Evolutionary conservation across 768 basidiomycete genomes (phyloP).

Genomic region (Lentinula boryana): DNA sequence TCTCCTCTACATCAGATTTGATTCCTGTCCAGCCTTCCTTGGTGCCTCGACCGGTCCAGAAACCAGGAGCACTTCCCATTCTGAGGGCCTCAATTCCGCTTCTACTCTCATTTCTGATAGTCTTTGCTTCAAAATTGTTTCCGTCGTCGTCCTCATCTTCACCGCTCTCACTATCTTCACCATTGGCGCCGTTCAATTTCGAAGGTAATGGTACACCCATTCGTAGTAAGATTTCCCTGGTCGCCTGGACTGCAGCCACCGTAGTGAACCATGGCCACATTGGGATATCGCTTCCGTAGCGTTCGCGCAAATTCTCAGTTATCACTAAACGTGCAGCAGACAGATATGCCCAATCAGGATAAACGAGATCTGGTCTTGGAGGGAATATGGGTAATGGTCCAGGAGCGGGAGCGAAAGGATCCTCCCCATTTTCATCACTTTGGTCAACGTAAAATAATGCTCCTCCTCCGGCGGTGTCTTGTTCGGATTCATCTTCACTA

Average conservation of each 20-base stretch:
- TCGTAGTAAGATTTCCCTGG: slow-evolving; percentile 1
- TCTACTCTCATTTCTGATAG: not conserved
- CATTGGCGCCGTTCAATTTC: not conserved
- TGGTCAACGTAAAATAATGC: not conserved
- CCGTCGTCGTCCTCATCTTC: not conserved
- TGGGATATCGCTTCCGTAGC: not conserved
- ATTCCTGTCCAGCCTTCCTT: slow-evolving; percentile 2
- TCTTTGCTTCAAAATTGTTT: not conserved
- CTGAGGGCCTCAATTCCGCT: slow-evolving; percentile 25
- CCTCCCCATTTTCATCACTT: slow-evolving; percentile 8
- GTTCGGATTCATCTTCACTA: slow-evolving; percentile 14
- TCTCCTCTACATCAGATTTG: slow-evolving; percentile 5
- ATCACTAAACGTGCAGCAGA: slow-evolving; percentile 44
- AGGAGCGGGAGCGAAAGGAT: not conserved
- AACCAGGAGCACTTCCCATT: slow-evolving; percentile 35
- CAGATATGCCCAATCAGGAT: slow-evolving; percentile 49
- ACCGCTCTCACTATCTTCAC: not conserved
- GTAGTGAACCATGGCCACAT: slow-evolving; percentile 6
- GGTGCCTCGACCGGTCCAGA: slow-evolving; percentile 26
- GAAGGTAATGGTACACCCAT: not conserved
- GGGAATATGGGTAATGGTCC: slow-evolving; percentile 6
- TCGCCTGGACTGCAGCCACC: not conserved
- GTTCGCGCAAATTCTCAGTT: slow-evolving; percentile 36
- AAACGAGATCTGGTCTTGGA: slow-evolving; percentile 20
- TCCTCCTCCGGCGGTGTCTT: not conserved